phyloP scores from a whole-genome alignment of 495 filamentous ascomycete genomes.

The Xylaria longipes region DNA sequence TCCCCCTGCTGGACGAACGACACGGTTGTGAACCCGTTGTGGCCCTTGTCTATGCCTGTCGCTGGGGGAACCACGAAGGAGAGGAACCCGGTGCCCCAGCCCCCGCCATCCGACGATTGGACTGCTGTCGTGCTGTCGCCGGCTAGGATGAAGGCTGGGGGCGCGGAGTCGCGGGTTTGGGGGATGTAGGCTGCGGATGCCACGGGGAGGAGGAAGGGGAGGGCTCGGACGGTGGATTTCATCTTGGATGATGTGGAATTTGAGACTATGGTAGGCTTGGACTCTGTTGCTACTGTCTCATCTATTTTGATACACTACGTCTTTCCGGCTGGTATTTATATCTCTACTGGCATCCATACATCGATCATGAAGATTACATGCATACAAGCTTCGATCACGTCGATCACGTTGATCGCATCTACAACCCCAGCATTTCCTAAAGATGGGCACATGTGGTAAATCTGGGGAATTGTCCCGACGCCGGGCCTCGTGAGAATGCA shows the following conservation, averaged over 20 bases:
- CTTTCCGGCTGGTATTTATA: not conserved
- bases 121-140: slow-evolving; percentile 60
- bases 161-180: not conserved
- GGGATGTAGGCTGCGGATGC: not conserved
- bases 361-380: not conserved
- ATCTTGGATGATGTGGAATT: not conserved
- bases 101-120: slow-evolving; percentile 42
- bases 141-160: slow-evolving; percentile 55
- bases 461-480: slow-evolving; percentile 11
- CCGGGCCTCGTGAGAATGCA: slow-evolving; percentile 10
- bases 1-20: slow-evolving; percentile 55
- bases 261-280: not conserved
- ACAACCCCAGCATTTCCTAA: not conserved
- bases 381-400: not conserved
- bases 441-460: not conserved
- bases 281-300: not conserved
- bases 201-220: not conserved
- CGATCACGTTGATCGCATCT: not conserved
- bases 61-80: slow-evolving; percentile 48
- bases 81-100: slow-evolving; percentile 63
- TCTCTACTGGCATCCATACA: not conserved
- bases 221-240: not conserved
- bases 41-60: slow-evolving; percentile 54
- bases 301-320: not conserved
- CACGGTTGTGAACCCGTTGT: slow-evolving; percentile 59